Evolutionary conservation across 371 early-diverging fungal genomes (phyloP).

Genomic region (Circinella minor): DNA sequence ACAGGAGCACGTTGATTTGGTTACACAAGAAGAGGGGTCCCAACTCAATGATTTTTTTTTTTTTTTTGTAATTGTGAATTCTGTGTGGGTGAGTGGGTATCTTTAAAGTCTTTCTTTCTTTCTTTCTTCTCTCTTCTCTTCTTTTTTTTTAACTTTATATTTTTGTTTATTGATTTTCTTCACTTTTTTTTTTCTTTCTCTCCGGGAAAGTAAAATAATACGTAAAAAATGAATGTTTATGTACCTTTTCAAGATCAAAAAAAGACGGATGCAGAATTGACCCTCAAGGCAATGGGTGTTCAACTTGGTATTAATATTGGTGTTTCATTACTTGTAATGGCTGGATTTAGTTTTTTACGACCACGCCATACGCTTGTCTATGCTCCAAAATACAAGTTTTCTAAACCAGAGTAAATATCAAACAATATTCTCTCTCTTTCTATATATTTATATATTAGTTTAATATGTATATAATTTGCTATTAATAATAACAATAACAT

Average conservation of each 20-base stretch:
- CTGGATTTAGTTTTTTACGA: constrained; percentile 39
- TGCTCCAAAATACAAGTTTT: constrained; percentile 48
- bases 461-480: too few species aligned
- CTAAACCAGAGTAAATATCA: constrained; percentile 37
- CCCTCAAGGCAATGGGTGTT: constrained; percentile 43
- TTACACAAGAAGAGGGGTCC: constrained; percentile 9
- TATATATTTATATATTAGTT: too few species aligned
- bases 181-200: constrained; percentile 2
- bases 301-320: constrained; percentile 53
- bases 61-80: too few species aligned
- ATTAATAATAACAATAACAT: too few species aligned
- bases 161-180: constrained; percentile 7
- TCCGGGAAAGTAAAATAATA: not conserved
- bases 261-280: constrained; percentile 27
- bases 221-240: constrained; percentile 19
- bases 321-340: constrained; percentile 46
- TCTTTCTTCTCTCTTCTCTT: not conserved
- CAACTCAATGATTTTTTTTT: not conserved
- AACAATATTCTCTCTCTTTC: too few species aligned
- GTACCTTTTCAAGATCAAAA: constrained; percentile 30
- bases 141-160: not conserved
- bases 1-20: not conserved
- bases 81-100: too few species aligned
- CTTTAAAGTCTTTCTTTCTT: not conserved
- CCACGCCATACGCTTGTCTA: constrained; percentile 53